Evolutionary conservation across 2,329 filamentous ascomycete species (phyloP), one percentile per base, ranked within the genome.

Genomic region (Aspergillus bombycis): DNA sequence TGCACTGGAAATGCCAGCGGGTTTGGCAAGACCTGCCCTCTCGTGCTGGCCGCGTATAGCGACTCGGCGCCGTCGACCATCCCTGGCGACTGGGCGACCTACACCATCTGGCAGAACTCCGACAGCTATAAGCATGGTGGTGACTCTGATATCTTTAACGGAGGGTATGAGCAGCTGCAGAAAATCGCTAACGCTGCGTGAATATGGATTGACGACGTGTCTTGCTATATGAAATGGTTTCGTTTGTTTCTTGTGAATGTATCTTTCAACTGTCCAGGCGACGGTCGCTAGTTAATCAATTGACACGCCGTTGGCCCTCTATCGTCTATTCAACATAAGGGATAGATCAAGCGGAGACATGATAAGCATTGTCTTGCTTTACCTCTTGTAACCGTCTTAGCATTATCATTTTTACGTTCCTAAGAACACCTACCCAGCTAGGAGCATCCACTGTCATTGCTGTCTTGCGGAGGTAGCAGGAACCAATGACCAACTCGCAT

Each of bases 1-100:
- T 87, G 84, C 74, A 85, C 84, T 0, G 84, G 83, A 6, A 81
- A 82, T 69, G 81, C 77, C n/a, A 72, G 70, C 14, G 79, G 75
- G 5, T 86, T 86, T 63, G 71, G 71, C n/a, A 68, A 73, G n/a
- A 83, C 76, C 19, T 81, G 78, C 63, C 83, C 83, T 12, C 75
- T 86, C 16, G 79, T 84, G 23, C 70, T 86, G 50, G 83, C 83
- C 3, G 69, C 77, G 4, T 85, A 82, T 64, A 68, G 68, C 48
- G 78, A 71, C 62, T 72, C 72, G 0, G 68, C 77, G 0, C 70
- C 77, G 0, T 81, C 82, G 0, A 78, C 78, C 1, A 76, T 83
- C 19, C 84, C 83, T 1, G 83, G 80, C 6, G 80, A 82, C 21
- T 87, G 68, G 68, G n/a, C 46, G 3, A 58, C 54, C 4, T 60